Conservation (phyloP, 208 protist genomes). For the Trypanosoma theileri region DNA sequence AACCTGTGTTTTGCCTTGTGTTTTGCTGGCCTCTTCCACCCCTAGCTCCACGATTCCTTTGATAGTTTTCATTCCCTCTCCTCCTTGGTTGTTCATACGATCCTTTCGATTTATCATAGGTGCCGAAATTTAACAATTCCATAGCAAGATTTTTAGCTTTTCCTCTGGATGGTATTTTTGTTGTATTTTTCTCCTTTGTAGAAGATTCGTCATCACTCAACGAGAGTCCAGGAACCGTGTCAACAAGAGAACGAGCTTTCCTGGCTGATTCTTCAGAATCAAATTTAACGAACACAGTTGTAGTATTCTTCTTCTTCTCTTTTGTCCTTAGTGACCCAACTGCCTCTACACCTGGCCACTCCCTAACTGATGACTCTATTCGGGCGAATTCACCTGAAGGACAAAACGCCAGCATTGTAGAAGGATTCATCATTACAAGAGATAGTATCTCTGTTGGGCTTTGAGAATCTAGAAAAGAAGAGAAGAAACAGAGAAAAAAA, state of each 20-base stretch:
- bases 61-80: constrained; percentile 16
- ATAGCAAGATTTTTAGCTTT: constrained; percentile 36
- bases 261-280: constrained; percentile 39
- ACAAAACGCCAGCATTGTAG: constrained; percentile 38
- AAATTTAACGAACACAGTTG: constrained; percentile 84
- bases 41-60: constrained; percentile 8
- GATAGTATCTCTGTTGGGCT: no score
- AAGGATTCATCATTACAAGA: constrained; percentile 20
- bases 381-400: constrained; percentile 58
- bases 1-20: not conserved
- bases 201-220: constrained; percentile 7
- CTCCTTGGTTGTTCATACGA: constrained; percentile 4
- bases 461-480: not conserved
- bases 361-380: constrained; percentile 61
- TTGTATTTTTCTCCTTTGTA: constrained; percentile 16
- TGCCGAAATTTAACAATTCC: constrained; percentile 63
- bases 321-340: constrained; percentile 84
- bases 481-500: constrained; percentile 30
- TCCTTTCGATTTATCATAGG: constrained; percentile 34
- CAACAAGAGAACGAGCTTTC: constrained; percentile 35
- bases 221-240: constrained; percentile 44
- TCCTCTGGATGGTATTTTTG: constrained; percentile 27
- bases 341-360: constrained; percentile 75
- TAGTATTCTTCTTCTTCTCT: constrained; percentile 74
- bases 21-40: constrained; percentile 1